Percentiles rank a stretch among this genome's conserved stretches.
Conservation (phyloP, 106 monocot genomes). For the Dioscorea alata region DNA sequence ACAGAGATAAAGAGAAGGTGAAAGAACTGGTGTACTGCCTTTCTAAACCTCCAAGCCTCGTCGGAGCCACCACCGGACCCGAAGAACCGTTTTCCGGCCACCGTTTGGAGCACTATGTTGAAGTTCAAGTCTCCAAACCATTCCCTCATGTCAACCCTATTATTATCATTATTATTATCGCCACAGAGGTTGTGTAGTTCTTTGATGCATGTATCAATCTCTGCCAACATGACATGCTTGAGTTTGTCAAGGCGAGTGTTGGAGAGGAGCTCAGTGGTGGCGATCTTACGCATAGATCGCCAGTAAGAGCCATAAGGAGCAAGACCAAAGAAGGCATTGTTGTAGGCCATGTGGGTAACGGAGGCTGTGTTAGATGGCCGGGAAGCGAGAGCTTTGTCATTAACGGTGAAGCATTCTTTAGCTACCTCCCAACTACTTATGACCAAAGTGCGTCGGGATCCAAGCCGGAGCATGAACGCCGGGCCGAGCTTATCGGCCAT, state of each 20-base stretch:
- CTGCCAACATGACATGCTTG: slow-evolving; percentile 2
- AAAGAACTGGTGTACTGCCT: slow-evolving; percentile 10
- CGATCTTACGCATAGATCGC: slow-evolving; percentile 27
- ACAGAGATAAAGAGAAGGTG: slow-evolving; percentile 7
- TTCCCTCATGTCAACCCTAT: slow-evolving; percentile 21
- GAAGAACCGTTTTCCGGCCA: slow-evolving; percentile 27
- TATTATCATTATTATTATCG: not conserved
- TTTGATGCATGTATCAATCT: slow-evolving; percentile 7
- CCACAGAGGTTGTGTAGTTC: not conserved
- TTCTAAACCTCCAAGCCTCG: slow-evolving; percentile 23
- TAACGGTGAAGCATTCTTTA: slow-evolving; percentile 20
- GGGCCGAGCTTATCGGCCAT: slow-evolving; percentile 32
- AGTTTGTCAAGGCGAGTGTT: slow-evolving; percentile 14
- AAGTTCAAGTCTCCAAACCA: slow-evolving; percentile 23
- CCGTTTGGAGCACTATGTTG: slow-evolving; percentile 19
- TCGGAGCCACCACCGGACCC: slow-evolving; percentile 5
- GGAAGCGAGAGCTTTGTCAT: slow-evolving; percentile 23
- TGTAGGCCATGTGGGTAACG: slow-evolving; percentile 20
- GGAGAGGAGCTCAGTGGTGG: slow-evolving; percentile 25
- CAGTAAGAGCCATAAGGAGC: slow-evolving; percentile 34
- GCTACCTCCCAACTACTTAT: slow-evolving; percentile 12
- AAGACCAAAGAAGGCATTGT: slow-evolving; percentile 27
- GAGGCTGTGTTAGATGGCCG: slow-evolving; percentile 12
- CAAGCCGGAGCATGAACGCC: slow-evolving; percentile 21
- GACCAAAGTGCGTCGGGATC: slow-evolving; percentile 8